Evolutionary conservation across 805 yeast genomes (phyloP).

Genomic region (Wickerhamiella siamensis): DNA sequence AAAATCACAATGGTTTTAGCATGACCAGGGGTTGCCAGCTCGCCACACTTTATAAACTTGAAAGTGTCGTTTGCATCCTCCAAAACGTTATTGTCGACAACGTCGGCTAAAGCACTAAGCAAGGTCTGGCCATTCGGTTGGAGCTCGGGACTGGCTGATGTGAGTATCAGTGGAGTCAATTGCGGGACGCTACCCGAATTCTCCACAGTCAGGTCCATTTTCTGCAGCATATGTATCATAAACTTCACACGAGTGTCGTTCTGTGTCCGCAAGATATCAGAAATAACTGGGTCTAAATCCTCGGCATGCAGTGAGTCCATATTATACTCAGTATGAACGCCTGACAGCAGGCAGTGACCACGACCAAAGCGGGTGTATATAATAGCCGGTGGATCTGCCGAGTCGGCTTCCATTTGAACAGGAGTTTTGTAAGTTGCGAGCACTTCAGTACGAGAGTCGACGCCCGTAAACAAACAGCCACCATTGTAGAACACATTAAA

Average conservation of each 20-base stretch:
- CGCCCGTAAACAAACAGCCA: constrained; percentile 74
- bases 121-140: constrained; percentile 24
- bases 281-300: constrained; percentile 25
- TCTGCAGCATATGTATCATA: constrained; percentile 39
- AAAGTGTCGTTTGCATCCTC: constrained; percentile 44
- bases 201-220: constrained; percentile 47
- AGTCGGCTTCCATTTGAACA: constrained; percentile 35
- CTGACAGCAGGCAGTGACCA: constrained; percentile 65
- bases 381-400: constrained; percentile 46
- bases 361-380: constrained; percentile 52
- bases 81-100: constrained; percentile 27
- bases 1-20: constrained; percentile 36
- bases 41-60: constrained; percentile 20
- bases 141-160: constrained; percentile 2
- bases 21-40: background rate
- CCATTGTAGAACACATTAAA: constrained; percentile 58
- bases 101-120: constrained; percentile 13
- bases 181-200: constrained; percentile 40
- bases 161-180: constrained; percentile 46
- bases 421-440: constrained; percentile 52
- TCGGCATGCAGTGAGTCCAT: constrained; percentile 29
- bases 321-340: constrained; percentile 77
- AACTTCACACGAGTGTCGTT: constrained; percentile 42
- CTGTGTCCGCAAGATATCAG: constrained; percentile 29
- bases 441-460: constrained; percentile 48